Conservation (phyloP, 495 filamentous ascomycete species). For the Penicillium daleae region DNA sequence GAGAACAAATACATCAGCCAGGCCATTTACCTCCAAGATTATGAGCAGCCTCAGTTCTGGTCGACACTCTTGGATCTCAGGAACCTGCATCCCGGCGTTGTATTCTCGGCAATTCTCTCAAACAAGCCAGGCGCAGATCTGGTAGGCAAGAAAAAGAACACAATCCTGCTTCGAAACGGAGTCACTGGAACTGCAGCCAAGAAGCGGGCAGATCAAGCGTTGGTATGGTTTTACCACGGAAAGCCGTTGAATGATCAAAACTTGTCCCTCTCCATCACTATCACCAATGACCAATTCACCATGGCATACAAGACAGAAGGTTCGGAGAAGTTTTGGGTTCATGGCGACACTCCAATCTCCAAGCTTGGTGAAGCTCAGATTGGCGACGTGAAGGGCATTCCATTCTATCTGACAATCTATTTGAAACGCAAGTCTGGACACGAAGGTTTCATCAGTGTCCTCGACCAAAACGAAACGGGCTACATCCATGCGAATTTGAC, state of each 20-base stretch:
- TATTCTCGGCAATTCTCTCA: slow-evolving; percentile 17
- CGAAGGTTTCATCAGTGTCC: slow-evolving; percentile 15
- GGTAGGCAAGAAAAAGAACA: slow-evolving; percentile 2
- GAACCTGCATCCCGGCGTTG: slow-evolving; percentile 11
- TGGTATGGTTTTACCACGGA: slow-evolving; percentile 16
- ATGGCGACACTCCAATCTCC: slow-evolving; percentile 15
- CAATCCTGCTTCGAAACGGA: slow-evolving; percentile 12
- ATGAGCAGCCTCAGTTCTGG: not conserved
- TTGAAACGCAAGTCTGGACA: slow-evolving; percentile 4
- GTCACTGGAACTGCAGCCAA: slow-evolving; percentile 18
- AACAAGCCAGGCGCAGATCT: slow-evolving; percentile 8
- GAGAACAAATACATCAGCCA: slow-evolving; percentile 9
- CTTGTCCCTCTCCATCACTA: slow-evolving; percentile 8
- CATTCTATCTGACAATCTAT: slow-evolving; percentile 11
- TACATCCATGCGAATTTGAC: slow-evolving; percentile 6
- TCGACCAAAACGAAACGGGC: slow-evolving; percentile 7
- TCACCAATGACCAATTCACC: slow-evolving; percentile 14
- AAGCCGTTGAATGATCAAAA: slow-evolving; percentile 18
- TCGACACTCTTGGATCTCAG: slow-evolving; percentile 10
- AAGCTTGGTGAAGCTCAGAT: slow-evolving; percentile 12
- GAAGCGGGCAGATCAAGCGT: not conserved
- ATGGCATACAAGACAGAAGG: slow-evolving; percentile 12
- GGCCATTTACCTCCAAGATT: slow-evolving; percentile 12
- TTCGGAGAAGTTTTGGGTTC: not conserved
- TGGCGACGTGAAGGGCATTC: slow-evolving; percentile 5